phyloP scores from a whole-genome alignment of 257 asterid species.

The Misopates orontium region DNA sequence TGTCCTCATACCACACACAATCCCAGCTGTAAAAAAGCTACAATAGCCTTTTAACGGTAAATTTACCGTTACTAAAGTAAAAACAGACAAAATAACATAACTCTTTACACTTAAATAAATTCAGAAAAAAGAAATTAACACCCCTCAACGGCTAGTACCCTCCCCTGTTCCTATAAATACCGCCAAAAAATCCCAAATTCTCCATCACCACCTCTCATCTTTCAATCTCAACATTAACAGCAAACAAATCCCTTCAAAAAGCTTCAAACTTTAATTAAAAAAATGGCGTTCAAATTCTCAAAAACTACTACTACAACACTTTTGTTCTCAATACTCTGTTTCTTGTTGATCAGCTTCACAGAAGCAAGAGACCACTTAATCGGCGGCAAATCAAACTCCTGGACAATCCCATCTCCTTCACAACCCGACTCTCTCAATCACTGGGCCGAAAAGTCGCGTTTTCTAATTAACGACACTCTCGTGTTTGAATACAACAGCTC shows the following conservation, averaged over 20 bases:
- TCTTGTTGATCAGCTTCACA: slow-evolving; percentile 36
- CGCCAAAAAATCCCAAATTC: not conserved
- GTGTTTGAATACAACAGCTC: slow-evolving; percentile 65
- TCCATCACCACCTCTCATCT: not conserved
- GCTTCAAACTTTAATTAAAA: not conserved
- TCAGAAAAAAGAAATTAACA: slow-evolving; percentile 23
- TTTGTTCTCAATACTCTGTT: slow-evolving; percentile 23
- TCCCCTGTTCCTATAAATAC: slow-evolving; percentile 22
- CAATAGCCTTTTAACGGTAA: too few species aligned
- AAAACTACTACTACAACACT: too few species aligned
- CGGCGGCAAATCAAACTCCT: slow-evolving; percentile 59
- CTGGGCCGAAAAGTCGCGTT: slow-evolving; percentile 74
- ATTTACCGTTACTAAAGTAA: too few species aligned
- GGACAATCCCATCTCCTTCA: slow-evolving; percentile 60
- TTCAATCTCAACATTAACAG: not conserved
- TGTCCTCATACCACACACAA: too few species aligned
- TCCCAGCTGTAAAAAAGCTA: too few species aligned
- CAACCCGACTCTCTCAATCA: slow-evolving; percentile 55
- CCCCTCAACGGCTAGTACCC: slow-evolving; percentile 41
- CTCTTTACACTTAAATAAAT: too few species aligned
- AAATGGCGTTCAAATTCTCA: slow-evolving; percentile 39
- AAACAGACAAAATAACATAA: too few species aligned
- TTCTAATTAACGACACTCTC: slow-evolving; percentile 65
- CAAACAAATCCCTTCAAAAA: too few species aligned
- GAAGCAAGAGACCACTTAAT: slow-evolving; percentile 61